Base-by-base conservation (phyloP, 2,329 filamentous ascomycete genomes). In the Drechmeria coniospora region DNA sequence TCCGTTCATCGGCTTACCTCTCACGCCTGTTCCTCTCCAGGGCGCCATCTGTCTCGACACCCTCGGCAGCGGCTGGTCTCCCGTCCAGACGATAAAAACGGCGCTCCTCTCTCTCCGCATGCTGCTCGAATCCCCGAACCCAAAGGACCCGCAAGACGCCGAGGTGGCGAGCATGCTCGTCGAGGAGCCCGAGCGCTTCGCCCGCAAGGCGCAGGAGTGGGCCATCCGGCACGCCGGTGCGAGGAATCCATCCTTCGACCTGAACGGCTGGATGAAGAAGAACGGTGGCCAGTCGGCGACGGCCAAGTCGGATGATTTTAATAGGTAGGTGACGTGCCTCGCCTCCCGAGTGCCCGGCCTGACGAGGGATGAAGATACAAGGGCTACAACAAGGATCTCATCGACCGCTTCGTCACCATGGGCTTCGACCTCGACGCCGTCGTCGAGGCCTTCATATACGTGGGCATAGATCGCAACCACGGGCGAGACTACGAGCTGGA, bases 21-120 rank as follows among this genome's bases (percentile, higher is more conserved):
- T 12, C 3, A 25, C 22, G 29, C 15, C n/a, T 19, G 25, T 7
- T 7, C 8, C 19, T 22, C n/a, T 23, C 6, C 36, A 95, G 83
- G 90, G 90, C 31, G 87, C 86, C 15, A 98, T 98, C 50, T 98
- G 90, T 47, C 74, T 98, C 30, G 90, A 98, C 49, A 95, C 86
- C 0, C 68, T 98, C 11, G 77, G 79, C 8, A 70, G 70, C 9
- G 83, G 80, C 41, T 98, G 90, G 90, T 93, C 87, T 5, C 90
- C 90, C 0, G 86, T 98, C 15, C 69, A 94, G 35, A 98, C 87
- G 10, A 87, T 98, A 53, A 95, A 94, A 58, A 92, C 83, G 13
- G 83, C 87, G 21, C 71, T 98, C 25, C 74, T 98, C 33, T 94
- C 86, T 16, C 66, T 98, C 18, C 86, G 93, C 51, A 87, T 86